These are phyloP conservation scores for Phellopilus nigrolimitatus DNA, from an alignment of 1,284 basidiomycete species.

Conservation along the genomic window DNA sequence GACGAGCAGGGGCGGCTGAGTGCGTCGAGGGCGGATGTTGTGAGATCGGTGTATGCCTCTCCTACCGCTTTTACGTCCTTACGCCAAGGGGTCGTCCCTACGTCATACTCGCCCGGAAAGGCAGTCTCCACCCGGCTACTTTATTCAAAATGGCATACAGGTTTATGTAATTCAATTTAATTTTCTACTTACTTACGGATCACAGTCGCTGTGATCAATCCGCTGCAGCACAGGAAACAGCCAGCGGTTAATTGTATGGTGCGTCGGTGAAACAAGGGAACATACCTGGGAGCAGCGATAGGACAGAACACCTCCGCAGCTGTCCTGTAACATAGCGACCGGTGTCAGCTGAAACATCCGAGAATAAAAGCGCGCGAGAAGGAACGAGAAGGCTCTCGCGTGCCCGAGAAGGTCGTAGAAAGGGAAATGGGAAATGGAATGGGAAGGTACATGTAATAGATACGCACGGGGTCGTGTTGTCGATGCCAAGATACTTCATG, in stretches of 20 bases:
- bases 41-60: too few species aligned
- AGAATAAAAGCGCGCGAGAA: too few species aligned
- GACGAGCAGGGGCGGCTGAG: background rate
- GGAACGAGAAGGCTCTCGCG: too few species aligned
- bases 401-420: too few species aligned
- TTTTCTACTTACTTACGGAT: conserved; percentile 29
- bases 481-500: conserved; percentile 59
- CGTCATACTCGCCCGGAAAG: background rate
- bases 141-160: background rate
- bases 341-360: conserved; percentile 21
- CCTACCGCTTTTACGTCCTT: background rate
- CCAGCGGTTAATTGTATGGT: too few species aligned
- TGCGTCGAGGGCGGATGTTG: too few species aligned
- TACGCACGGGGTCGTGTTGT: conserved; percentile 47
- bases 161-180: background rate
- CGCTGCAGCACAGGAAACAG: conserved; percentile 26
- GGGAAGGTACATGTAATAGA: conserved; percentile 11
- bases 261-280: too few species aligned
- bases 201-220: conserved; percentile 40
- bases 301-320: conserved; percentile 82
- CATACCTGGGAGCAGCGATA: conserved; percentile 71
- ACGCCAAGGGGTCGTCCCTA: background rate
- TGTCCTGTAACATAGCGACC: conserved; percentile 40
- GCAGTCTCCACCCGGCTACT: background rate
- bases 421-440: too few species aligned